Evolutionary conservation across 2,329 filamentous ascomycete species (phyloP), one percentile per base, ranked within the genome.

Genomic region (Meredithiella fracta): DNA sequence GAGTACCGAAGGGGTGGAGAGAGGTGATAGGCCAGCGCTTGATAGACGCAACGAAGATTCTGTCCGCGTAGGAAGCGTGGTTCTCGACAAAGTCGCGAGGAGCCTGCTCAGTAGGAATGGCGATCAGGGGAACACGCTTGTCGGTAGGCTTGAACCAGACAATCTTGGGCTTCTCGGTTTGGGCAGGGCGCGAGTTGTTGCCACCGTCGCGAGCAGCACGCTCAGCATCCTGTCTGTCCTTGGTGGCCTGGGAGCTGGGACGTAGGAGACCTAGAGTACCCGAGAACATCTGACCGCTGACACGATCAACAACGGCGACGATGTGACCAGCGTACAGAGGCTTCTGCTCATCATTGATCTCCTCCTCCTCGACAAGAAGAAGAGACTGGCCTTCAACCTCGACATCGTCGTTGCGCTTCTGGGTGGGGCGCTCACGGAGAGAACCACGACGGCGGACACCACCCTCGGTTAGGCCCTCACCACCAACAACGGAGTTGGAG

Each of bases 71-170:
- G 29, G 96, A 88, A 68, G 95, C 88, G 68, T 98, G 92, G 70
- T 92, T 95, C 73, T 98, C 92, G 26, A 98, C 92, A 64, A 98
- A 98, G 70, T 97, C 92, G 37, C 89, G 85, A 20, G 92, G 92
- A 7, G 92, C 92, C 71, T 98, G 92, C 69, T 98, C 92, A 2
- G 92, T 98, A 1, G 92, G 92, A 61, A 98, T 98, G 55, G 92
- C 92, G 68, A 98, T 98, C 62, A 98, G 76, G 52, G 92, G 92
- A 51, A 98, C 92, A 66, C 92, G 88, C 79, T 98, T 97, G 72
- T 98, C 92, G 1, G 92, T 98, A 58, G 92, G 92, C 76, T 98
- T 98, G 75, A 98, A 98, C 92, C 92, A 98, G 44, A 98, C 92
- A 70, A 98, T 98, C 81, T 98, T 98, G 60, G 92, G 92, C 72